Evolutionary conservation across 2,329 filamentous ascomycete species (phyloP).

Genomic region (Aspergillus ustus): DNA sequence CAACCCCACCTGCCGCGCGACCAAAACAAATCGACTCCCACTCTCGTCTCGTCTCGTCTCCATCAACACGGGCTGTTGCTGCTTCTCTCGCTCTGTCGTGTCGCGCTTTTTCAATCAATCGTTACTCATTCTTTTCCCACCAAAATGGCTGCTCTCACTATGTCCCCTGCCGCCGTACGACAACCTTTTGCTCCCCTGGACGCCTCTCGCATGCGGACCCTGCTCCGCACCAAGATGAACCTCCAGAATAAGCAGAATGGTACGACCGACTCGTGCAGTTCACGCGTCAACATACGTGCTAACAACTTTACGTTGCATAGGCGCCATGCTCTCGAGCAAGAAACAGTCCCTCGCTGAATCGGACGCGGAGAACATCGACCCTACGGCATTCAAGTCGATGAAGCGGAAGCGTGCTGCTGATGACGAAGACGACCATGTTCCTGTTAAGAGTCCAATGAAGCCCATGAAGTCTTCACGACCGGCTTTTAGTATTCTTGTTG

Average conservation of each 20-base stretch:
- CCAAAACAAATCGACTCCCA: slow-evolving; percentile 25
- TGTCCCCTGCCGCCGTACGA: slow-evolving; percentile 38
- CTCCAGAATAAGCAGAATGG: slow-evolving; percentile 39
- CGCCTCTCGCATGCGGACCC: slow-evolving; percentile 35
- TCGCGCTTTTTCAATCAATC: background rate
- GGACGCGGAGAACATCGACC: slow-evolving; percentile 65
- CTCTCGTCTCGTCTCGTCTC: background rate
- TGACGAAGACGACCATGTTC: slow-evolving; percentile 35
- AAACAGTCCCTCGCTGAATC: slow-evolving; percentile 26
- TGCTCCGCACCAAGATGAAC: slow-evolving; percentile 39
- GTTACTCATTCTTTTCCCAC: background rate
- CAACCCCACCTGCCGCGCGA: slow-evolving; percentile 30
- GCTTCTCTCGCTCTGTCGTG: background rate
- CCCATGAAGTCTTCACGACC: slow-evolving; percentile 55
- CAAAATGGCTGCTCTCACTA: slow-evolving; percentile 41
- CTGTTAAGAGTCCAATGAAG: slow-evolving; percentile 46
- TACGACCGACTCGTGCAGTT: slow-evolving; percentile 19
- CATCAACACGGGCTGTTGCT: slow-evolving; percentile 1
- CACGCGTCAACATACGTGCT: slow-evolving; percentile 9
- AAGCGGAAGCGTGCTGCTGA: slow-evolving; percentile 47
- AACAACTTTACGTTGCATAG: slow-evolving; percentile 12
- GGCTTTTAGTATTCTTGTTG: slow-evolving; percentile 33
- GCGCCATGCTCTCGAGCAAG: slow-evolving; percentile 23
- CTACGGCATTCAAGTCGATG: slow-evolving; percentile 53
- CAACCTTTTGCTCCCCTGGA: slow-evolving; percentile 43